Evolutionary conservation across 331 rosid species (phyloP).

Genomic region (Cucumis variabilis): DNA sequence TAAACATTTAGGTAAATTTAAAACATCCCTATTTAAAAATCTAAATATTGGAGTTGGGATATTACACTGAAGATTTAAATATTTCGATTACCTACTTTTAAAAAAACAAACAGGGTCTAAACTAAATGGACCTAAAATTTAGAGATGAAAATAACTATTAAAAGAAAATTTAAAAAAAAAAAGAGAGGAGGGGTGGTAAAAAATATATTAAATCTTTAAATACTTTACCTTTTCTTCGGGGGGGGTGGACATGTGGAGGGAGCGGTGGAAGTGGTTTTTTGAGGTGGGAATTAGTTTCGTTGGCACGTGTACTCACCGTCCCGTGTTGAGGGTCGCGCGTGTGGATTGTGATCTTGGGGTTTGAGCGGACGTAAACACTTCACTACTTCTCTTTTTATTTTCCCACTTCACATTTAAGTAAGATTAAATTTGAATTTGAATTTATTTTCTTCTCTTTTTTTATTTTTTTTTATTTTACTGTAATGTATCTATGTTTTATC

Average conservation of each 20-base stretch:
- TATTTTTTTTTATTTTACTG: too few species aligned
- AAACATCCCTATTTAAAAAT: too few species aligned
- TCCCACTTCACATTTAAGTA: background rate
- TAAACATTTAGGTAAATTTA: too few species aligned
- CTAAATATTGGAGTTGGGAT: too few species aligned
- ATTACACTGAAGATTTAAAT: too few species aligned
- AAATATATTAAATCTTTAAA: too few species aligned
- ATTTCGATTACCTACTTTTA: too few species aligned
- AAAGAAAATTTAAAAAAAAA: too few species aligned
- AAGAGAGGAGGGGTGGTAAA: background rate
- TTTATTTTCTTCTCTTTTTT: background rate
- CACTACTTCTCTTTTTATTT: background rate
- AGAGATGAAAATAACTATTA: too few species aligned
- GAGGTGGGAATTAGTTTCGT: background rate
- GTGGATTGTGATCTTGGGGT: background rate
- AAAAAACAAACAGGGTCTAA: too few species aligned
- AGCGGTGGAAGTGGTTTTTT: conserved; percentile 17
- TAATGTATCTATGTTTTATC: too few species aligned
- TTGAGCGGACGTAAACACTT: background rate
- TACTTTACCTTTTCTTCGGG: background rate
- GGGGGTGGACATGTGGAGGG: background rate
- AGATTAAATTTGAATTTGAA: background rate
- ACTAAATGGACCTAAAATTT: too few species aligned
- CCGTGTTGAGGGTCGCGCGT: background rate
- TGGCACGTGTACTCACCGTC: background rate